Conservation (phyloP, 371 early-diverging fungal genomes). For the Mucor indicus region DNA sequence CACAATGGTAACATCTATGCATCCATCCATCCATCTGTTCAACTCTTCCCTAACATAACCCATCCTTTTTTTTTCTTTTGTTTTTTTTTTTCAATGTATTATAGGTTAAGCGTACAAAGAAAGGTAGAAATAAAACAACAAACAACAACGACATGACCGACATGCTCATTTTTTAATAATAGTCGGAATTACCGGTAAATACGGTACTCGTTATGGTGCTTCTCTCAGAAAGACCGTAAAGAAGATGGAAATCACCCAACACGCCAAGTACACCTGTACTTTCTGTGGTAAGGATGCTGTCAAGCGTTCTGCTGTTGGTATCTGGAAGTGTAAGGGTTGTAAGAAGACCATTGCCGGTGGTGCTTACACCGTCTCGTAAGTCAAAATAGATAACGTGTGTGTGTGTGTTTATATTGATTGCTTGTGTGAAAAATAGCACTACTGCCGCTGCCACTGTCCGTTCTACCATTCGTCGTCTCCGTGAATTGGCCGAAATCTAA, state of each 20-base stretch:
- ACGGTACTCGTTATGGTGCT: constrained; percentile 99
- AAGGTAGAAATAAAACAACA: no score
- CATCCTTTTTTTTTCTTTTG: no score
- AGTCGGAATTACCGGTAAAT: constrained; percentile 99
- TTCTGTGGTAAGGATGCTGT: constrained; percentile 99
- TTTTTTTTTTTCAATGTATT: no score
- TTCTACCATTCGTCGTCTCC: constrained; percentile 96
- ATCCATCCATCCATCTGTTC: no score
- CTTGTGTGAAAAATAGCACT: constrained; percentile 65
- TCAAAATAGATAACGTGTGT: neutral
- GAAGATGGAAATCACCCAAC: constrained; percentile 99
- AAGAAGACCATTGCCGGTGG: constrained; percentile 98
- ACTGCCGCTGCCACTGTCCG: constrained; percentile 93
- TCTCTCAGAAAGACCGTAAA: constrained; percentile 99
- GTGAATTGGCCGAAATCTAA: constrained; percentile 94
- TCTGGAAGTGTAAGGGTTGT: constrained; percentile 99
- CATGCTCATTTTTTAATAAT: no score
- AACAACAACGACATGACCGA: no score
- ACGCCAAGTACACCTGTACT: constrained; percentile 98
- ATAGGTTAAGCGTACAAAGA: constrained; percentile 98
- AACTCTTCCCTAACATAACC: no score
- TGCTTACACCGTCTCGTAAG: constrained; percentile 94
- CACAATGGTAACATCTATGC: no score
- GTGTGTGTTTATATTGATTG: neutral
- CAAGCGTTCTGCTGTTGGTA: constrained; percentile 97